Base-by-base conservation (phyloP, 2,329 filamentous ascomycete species). In the Cercospora nicotianae region DNA sequence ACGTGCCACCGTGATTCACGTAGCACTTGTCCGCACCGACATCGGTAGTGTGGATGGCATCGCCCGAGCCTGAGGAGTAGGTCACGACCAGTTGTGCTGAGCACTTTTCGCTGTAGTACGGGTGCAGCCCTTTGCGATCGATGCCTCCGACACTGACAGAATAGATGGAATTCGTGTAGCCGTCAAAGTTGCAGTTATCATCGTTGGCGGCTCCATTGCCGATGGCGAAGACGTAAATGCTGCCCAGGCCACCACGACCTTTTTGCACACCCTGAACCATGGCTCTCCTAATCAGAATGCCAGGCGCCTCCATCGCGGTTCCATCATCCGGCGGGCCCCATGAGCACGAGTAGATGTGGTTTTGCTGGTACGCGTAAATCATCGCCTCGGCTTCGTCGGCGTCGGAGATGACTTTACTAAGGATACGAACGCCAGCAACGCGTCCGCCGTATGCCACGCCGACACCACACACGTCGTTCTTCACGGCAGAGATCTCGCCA, bases 121-220 rank as follows among this genome's bases (percentile, higher is more conserved):
- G 94, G 77, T 98, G 94, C n/a, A 87, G 81, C 45, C 94, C 94
- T 72, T 91, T 89, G 67, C 92, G 87, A 78, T 97, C 94, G 70
- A 99, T 90, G 36, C 94, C 94, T 42, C 95, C 95, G 18, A 99
- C 93, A 0, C 94, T 97, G 74, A 99, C 95, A 79, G 93, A 97
- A 85, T 98, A 99, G 75, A 99, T 99, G 78, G 94, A 97, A 83
- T 99, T 99, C 68, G 95, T 99, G 81, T 99, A 99, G 45, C 95
- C 95, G 77, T 99, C 95, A 78, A 99, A 99, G 79, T 99, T 99
- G 86, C 95, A 99, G 81, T 99, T 98, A 79, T 99, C 95, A 58
- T 92, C 94, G 71, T 84, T 88, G 3, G 85, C 84, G 9, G 94
- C 96, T 67, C 95, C 95, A 77, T 99, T 99, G 67, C 95, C 95